A percentile compares a stretch with the other conserved stretches of the same genome.
phyloP scores from a whole-genome alignment of 1,284 basidiomycete genomes.

The Apiotrichum montevideense region DNA sequence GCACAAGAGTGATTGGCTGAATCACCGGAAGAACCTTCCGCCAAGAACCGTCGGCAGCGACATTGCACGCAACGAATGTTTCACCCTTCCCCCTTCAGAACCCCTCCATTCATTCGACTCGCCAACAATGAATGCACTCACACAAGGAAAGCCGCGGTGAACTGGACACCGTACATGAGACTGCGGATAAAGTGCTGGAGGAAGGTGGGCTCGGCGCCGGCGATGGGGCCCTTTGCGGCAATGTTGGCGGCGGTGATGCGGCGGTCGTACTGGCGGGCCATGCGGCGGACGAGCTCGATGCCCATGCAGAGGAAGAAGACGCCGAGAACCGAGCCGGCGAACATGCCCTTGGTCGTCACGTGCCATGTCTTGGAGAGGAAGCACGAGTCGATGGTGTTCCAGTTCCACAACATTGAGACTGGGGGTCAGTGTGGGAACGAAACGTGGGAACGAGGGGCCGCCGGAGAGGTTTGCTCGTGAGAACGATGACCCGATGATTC shows the following conservation, averaged over 20 bases:
- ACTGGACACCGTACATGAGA: constrained; percentile 42
- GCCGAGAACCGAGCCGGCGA: constrained; percentile 46
- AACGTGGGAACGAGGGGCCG: no score
- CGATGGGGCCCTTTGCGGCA: background rate
- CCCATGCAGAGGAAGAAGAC: constrained; percentile 46
- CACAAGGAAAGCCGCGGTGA: constrained; percentile 44
- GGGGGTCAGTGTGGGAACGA: background rate
- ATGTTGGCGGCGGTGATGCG: constrained; percentile 22
- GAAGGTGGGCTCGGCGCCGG: constrained; percentile 16
- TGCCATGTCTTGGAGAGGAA: constrained; percentile 47
- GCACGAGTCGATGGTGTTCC: constrained; percentile 45
- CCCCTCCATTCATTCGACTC: no score
- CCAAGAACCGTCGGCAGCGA: no score
- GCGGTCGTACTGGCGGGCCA: constrained; percentile 46
- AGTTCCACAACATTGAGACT: constrained; percentile 48
- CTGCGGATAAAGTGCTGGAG: constrained; percentile 38
- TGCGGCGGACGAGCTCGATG: constrained; percentile 44
- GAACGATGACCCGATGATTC: no score
- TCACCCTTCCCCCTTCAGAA: no score
- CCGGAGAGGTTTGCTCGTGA: background rate
- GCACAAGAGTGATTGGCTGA: no score
- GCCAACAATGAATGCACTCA: constrained; percentile 13
- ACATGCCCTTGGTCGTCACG: constrained; percentile 37
- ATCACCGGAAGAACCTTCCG: no score
- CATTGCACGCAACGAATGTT: no score